Evolutionary conservation across 768 basidiomycete species (phyloP).

Genomic region (Candolleomyces efflorescens): DNA sequence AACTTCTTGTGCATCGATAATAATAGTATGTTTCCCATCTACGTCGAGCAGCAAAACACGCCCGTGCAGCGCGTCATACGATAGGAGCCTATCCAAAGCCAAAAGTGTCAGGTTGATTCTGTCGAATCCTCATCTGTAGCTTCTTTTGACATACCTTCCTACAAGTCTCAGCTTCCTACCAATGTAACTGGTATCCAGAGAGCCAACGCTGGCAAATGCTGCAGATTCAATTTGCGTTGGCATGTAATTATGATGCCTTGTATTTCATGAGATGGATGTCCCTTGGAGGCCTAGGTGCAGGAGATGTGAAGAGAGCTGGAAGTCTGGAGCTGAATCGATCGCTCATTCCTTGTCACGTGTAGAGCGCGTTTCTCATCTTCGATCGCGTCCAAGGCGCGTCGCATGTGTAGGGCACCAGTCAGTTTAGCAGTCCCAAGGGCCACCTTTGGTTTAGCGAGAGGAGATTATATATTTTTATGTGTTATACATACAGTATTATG

Average conservation of each 20-base stretch:
- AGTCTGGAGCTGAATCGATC: too few species aligned
- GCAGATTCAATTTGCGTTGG: constrained; percentile 4
- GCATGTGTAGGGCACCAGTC: too few species aligned
- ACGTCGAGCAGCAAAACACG: constrained; percentile 47
- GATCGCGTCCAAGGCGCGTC: too few species aligned
- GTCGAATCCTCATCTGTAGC: background rate
- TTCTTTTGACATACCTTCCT: constrained; percentile 1
- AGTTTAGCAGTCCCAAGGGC: too few species aligned
- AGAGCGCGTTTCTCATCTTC: too few species aligned
- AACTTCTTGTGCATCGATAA: constrained; percentile 56
- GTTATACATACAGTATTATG: background rate
- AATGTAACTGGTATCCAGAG: background rate
- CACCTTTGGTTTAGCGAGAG: too few species aligned
- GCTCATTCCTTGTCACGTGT: too few species aligned
- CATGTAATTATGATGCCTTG: background rate
- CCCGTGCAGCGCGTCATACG: constrained; percentile 47
- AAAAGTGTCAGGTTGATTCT: background rate
- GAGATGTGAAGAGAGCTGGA: too few species aligned
- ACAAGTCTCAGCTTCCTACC: background rate
- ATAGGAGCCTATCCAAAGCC: constrained; percentile 45
- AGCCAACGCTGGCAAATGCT: background rate
- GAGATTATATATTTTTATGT: too few species aligned
- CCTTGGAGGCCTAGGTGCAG: too few species aligned
- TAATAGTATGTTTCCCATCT: constrained; percentile 34
- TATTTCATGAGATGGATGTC: too few species aligned